Evolutionary conservation across 2,329 filamentous ascomycete species (phyloP), one percentile per base, ranked within the genome.

Genomic region (Cercospora brassicicola): DNA sequence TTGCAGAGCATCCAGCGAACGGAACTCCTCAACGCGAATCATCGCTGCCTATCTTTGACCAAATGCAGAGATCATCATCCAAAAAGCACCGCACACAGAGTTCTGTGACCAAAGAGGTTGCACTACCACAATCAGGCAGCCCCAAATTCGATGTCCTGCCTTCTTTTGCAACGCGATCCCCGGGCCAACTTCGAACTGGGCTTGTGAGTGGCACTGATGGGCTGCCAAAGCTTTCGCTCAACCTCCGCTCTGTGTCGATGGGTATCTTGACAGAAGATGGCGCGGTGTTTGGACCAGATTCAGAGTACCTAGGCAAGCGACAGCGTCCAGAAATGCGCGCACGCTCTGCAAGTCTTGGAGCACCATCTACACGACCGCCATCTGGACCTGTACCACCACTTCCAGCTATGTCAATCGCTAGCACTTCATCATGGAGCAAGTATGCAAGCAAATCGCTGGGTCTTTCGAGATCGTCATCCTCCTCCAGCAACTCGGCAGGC

Each of bases 311-410:
- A 15, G 59, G 67, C 63, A 71, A 67, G 42, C 53, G 64, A 30
- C 23, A 18, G 31, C 66, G 75, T 51, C 73, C 72, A 18, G 59
- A 60, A 13, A 70, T 73, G 69, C 75, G 78, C 51, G 64, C 69
- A 10, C 73, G 79, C 36, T 78, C 79, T 1, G 67, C 76, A 20
- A 80, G 79, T 65, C 67, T 79, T 7, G 76, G 78, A 60, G 78
- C 73, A 59, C 76, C 73, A 57, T 67, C 74, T 8, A 80, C 79
- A n/a, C 74, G 76, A 51, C 80, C 79, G 7, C 82, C 82, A 10
- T 78, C 79, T 30, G 76, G 77, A 13, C 80, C 80, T 9, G 74
- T 84, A 0, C 82, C 82, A 15, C 80, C 82, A 15, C 70, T 84
- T 8, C 82, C 82, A 20, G 72, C 79, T 9, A 76, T 75, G 6